Evolutionary conservation across 2,329 filamentous ascomycete species (phyloP).

Genomic region (Whalleya microplaca): DNA sequence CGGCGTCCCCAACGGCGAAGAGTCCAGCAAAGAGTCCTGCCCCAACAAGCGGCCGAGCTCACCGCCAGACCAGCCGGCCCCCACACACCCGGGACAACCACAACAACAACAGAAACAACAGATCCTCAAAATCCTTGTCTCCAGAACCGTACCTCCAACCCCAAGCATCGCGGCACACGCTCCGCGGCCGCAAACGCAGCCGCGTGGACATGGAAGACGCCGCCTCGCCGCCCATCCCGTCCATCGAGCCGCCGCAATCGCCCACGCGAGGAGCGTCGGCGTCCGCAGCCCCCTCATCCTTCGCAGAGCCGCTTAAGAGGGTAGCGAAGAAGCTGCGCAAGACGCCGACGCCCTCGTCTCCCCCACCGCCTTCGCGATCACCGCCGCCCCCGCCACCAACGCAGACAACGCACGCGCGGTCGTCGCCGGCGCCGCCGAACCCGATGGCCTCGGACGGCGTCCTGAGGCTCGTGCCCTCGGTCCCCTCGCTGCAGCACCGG

Average conservation of each 20-base stretch:
- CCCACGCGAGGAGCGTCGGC: conserved; percentile 8
- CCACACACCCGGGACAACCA: conserved; percentile 1
- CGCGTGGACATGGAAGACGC: conserved; percentile 43
- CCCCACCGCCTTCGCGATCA: conserved; percentile 35
- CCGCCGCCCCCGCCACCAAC: not conserved
- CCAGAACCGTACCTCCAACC: conserved; percentile 8
- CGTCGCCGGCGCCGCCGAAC: not conserved
- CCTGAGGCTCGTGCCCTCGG: conserved; percentile 19
- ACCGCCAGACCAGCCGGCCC: conserved; percentile 1
- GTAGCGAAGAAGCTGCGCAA: conserved; percentile 59
- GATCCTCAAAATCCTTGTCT: no score
- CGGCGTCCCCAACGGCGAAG: conserved; percentile 3
- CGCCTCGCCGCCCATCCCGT: conserved; percentile 29
- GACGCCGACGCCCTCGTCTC: conserved; percentile 40
- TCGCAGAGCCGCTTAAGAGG: conserved; percentile 38
- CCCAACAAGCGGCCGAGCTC: conserved; percentile 1
- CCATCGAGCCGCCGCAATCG: conserved; percentile 29
- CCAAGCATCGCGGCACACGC: conserved; percentile 27
- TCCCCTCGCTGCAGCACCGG: conserved; percentile 18
- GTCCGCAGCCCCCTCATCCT: conserved; percentile 15
- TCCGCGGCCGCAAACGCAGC: conserved; percentile 56
- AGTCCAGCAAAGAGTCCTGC: no score
- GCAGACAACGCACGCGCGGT: conserved; percentile 4
- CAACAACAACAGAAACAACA: conserved; percentile 4
- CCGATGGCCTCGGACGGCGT: conserved; percentile 17